phyloP scores from a whole-genome alignment of 192 early-diverging fungal species.

The Coemansia sp. region DNA sequence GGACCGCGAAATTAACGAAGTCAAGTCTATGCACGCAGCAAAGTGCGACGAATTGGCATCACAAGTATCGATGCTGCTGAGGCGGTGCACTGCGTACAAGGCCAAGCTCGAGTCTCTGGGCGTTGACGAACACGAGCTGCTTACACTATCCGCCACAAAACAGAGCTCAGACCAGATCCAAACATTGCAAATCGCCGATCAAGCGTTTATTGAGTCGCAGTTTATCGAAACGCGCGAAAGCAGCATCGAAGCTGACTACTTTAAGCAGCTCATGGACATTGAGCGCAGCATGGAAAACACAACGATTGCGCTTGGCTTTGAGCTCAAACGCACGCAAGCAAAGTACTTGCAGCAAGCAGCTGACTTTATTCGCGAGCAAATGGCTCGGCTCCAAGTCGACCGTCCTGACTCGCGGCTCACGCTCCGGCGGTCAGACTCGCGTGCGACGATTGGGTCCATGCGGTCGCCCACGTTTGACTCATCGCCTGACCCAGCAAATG shows the following conservation, averaged over 20 bases:
- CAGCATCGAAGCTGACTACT: constrained; percentile 47
- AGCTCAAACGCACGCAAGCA: constrained; percentile 54
- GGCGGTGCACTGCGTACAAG: constrained; percentile 26
- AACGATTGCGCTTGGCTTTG: constrained; percentile 50
- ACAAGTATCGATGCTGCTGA: constrained; percentile 33
- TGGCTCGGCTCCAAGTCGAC: constrained; percentile 32
- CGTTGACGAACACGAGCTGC: constrained; percentile 32
- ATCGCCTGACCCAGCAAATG: constrained; percentile 5
- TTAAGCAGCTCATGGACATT: constrained; percentile 50
- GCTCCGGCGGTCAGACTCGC: constrained; percentile 4
- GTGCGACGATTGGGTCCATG: constrained; percentile 1
- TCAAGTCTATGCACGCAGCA: constrained; percentile 41
- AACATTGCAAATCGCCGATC: constrained; percentile 31
- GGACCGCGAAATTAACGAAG: constrained; percentile 39
- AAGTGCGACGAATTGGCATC: constrained; percentile 48
- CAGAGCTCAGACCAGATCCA: too few relatives aligned
- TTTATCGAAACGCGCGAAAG: constrained; percentile 54
- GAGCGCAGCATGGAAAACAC: constrained; percentile 56
- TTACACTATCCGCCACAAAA: constrained; percentile 12
- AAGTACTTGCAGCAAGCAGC: constrained; percentile 51
- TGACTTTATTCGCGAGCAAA: constrained; percentile 53
- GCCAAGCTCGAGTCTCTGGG: constrained; percentile 18
- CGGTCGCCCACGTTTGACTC: neutral
- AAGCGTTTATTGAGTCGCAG: constrained; percentile 52
- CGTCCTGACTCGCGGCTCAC: constrained; percentile 24